These are phyloP conservation scores for Ottelia alismoides DNA, from an alignment of 106 monocot genomes.

Conservation along the genomic window DNA sequence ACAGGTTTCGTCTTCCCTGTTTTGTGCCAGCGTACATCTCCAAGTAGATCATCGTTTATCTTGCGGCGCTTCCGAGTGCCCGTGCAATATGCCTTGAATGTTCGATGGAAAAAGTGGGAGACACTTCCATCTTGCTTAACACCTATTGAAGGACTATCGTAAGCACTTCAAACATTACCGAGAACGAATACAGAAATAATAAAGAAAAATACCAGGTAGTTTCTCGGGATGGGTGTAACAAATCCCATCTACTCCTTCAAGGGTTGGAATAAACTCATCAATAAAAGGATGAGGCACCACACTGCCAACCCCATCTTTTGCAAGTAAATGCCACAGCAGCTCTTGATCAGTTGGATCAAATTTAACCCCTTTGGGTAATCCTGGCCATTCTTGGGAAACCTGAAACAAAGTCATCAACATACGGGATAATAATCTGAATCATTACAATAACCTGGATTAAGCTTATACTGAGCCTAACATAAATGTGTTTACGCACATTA, in stretches of 20 bases:
- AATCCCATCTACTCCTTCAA: slow-evolving; percentile 85
- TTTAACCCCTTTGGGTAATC: slow-evolving; percentile 92
- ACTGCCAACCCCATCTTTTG: slow-evolving; percentile 46
- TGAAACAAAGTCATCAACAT: too few species aligned
- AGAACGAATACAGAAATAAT: neutral
- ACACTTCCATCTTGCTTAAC: slow-evolving; percentile 90
- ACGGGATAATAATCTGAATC: too few species aligned
- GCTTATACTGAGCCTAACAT: too few species aligned
- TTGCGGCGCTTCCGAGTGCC: slow-evolving; percentile 89
- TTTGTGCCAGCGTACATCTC: slow-evolving; percentile 97
- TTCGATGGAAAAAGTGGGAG: slow-evolving; percentile 92
- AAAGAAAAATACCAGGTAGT: slow-evolving; percentile 45
- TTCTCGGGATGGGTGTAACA: slow-evolving; percentile 90
- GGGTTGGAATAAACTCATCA: slow-evolving; percentile 89
- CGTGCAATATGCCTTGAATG: slow-evolving; percentile 90
- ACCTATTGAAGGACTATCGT: slow-evolving; percentile 20
- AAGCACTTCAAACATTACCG: neutral
- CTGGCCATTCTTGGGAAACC: slow-evolving; percentile 92
- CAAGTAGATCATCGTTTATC: slow-evolving; percentile 48
- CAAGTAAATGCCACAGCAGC: slow-evolving; percentile 67
- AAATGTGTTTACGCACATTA: too few species aligned
- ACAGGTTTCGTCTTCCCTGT: slow-evolving; percentile 98
- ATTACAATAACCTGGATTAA: too few species aligned
- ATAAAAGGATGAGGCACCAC: slow-evolving; percentile 80
- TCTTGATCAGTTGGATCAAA: slow-evolving; percentile 99